Percentiles rank a stretch among this genome's conserved stretches.
These are phyloP conservation scores for Neckera pumila DNA, from an alignment of 225 moss, liverwort and hornwort genomes.

Conservation along the genomic window DNA sequence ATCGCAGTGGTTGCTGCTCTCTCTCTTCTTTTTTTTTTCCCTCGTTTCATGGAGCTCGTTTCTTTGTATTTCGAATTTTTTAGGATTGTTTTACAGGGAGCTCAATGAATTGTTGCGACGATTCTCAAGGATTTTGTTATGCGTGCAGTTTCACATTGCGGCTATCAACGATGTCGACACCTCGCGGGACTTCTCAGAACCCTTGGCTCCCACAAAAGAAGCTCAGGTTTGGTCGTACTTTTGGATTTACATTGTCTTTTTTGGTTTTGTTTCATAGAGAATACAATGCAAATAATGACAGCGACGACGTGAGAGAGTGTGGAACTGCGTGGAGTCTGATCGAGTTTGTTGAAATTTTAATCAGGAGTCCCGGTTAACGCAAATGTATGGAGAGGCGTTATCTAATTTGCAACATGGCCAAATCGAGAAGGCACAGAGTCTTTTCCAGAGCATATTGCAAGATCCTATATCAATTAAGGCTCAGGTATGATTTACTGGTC, in stretches of 20 bases:
- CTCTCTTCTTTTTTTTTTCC: not conserved
- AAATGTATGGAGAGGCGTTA: constrained; percentile 69
- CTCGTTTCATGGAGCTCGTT: not conserved
- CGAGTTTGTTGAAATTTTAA: not conserved
- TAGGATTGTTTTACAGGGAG: not conserved
- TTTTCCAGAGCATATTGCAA: constrained; percentile 56
- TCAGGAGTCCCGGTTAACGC: constrained; percentile 61
- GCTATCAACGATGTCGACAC: constrained; percentile 63
- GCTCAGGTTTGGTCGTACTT: constrained; percentile 34
- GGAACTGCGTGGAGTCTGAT: constrained; percentile 1
- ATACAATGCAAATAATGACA: not conserved
- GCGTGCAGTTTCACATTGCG: constrained; percentile 52
- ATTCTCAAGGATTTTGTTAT: constrained; percentile 17
- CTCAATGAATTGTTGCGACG: not conserved
- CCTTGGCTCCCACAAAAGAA: constrained; percentile 64
- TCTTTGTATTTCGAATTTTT: not conserved
- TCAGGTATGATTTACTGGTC: constrained; percentile 19
- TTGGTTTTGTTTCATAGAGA: not conserved
- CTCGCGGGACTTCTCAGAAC: constrained; percentile 43
- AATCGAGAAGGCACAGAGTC: constrained; percentile 40
- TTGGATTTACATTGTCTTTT: not conserved
- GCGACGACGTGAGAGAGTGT: not conserved
- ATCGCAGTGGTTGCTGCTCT: too few species aligned
- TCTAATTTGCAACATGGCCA: constrained; percentile 44
- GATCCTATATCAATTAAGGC: constrained; percentile 61